Evolutionary conservation across 2,329 filamentous ascomycete genomes (phyloP), one percentile per base, ranked within the genome.

Genomic region (Phoma sp.): DNA sequence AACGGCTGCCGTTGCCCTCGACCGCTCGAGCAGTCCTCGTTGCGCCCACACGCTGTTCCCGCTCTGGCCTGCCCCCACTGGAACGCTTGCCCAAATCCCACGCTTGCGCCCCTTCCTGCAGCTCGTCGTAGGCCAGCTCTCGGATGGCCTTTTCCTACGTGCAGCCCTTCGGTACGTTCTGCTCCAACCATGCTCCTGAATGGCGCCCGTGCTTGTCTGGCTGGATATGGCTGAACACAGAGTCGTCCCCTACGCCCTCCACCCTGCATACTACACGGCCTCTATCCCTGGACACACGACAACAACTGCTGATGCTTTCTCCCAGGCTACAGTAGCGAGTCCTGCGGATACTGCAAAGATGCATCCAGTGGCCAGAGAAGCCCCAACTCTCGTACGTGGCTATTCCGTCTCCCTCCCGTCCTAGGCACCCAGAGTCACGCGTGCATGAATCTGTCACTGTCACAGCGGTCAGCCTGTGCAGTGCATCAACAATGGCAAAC

Each of bases 341-440:
- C 78, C 56, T 82, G 80, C 68, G 80, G 80, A 50, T 82, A 82
- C 67, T 82, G 80, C 75, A 81, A 81, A 74, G 69, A 74, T 59
- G 70, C 74, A 60, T 69, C 76, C 40, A 74, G 76, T 72, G 79
- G 78, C 78, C 74, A 74, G 68, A 76, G 78, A 67, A 78, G 71
- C 65, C 74, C 77, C 60, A 69, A 78, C 63, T 81, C 80, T 70
- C 78, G 80, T 82, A 78, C 74, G 80, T 80, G 55, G 40, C 48
- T 55, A 17, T 55, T 62, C 54, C 51, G 41, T 60, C 45, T 45
- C 43, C 56, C 44, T 59, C 48, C 58, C 43, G 36, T 32, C 58
- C 22, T 47, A 56, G 54, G 50, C 60, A 36, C 35, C 43, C 43
- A 36, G 24, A 40, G 58, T 60, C 64, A 65, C 56, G 62, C 62